Evolutionary conservation across 2,329 filamentous ascomycete species (phyloP).

Genomic region (Colletotrichum scovillei): DNA sequence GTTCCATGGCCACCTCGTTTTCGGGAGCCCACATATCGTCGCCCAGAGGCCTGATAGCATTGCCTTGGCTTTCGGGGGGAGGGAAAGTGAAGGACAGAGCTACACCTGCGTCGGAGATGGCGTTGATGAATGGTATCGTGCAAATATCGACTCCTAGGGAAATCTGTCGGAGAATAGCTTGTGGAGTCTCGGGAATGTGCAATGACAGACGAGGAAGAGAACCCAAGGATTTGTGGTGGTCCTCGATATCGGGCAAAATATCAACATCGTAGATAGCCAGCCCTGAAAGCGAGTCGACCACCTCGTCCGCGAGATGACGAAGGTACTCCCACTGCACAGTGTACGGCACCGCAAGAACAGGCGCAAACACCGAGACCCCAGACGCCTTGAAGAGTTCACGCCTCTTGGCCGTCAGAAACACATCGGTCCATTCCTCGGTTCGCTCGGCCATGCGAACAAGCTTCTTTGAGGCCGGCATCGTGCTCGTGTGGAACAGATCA

Average conservation of each 20-base stretch:
- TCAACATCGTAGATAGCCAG: slow-evolving; percentile 84
- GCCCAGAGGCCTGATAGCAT: slow-evolving; percentile 66
- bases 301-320: slow-evolving; percentile 74
- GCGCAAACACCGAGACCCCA: slow-evolving; percentile 66
- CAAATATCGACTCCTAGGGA: slow-evolving; percentile 83
- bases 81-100: slow-evolving; percentile 85
- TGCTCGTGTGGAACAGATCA: slow-evolving; percentile 69
- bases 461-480: slow-evolving; percentile 74
- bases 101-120: slow-evolving; percentile 84
- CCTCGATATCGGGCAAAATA: slow-evolving; percentile 74
- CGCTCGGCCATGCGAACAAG: slow-evolving; percentile 86
- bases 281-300: slow-evolving; percentile 68
- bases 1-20: slow-evolving; percentile 71
- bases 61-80: slow-evolving; percentile 38
- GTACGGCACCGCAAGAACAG: slow-evolving; percentile 79
- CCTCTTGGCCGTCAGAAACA: slow-evolving; percentile 66
- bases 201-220: slow-evolving; percentile 80
- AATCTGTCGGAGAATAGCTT: slow-evolving; percentile 81
- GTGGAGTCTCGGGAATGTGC: slow-evolving; percentile 75
- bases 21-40: slow-evolving; percentile 79
- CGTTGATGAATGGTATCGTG: slow-evolving; percentile 79
- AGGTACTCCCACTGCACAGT: slow-evolving; percentile 85
- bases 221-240: slow-evolving; percentile 62
- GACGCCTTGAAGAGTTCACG: slow-evolving; percentile 42
- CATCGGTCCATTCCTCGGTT: slow-evolving; percentile 83